Conservation (phyloP, 371 early-diverging fungal species). For the Apophysomyces sp. region DNA sequence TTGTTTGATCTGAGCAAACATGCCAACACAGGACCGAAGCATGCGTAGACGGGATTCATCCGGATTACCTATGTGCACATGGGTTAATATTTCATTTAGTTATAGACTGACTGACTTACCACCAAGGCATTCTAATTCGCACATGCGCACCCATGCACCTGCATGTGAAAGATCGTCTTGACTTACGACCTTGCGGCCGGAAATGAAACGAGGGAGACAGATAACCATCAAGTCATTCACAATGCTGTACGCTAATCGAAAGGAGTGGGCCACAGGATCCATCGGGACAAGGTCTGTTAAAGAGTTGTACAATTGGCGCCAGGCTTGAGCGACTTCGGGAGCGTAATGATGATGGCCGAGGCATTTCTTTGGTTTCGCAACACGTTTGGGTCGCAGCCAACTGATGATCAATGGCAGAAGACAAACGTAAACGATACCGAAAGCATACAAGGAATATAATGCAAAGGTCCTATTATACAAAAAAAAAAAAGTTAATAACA, state of each 20-base stretch:
- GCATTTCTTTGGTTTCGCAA: slow-evolving; percentile 9
- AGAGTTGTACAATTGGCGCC: slow-evolving; percentile 22
- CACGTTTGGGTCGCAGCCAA: slow-evolving; percentile 25
- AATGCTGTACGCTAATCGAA: slow-evolving; percentile 6
- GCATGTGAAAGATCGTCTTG: slow-evolving; percentile 22
- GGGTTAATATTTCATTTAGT: not conserved
- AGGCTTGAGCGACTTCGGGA: slow-evolving; percentile 24
- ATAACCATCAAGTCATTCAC: not conserved
- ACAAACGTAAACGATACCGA: slow-evolving; percentile 26
- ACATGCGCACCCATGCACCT: slow-evolving; percentile 36
- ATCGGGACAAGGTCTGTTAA: not conserved
- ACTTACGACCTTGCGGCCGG: slow-evolving; percentile 5
- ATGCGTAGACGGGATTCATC: slow-evolving; percentile 29
- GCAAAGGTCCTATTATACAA: not conserved
- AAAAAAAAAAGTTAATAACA: not conserved
- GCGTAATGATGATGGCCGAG: slow-evolving; percentile 31
- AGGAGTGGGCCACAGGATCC: not conserved
- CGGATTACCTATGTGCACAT: slow-evolving; percentile 22
- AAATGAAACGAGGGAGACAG: slow-evolving; percentile 2
- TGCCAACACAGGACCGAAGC: slow-evolving; percentile 34
- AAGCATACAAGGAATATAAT: slow-evolving; percentile 9
- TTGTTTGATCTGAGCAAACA: slow-evolving; percentile 24
- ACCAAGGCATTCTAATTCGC: slow-evolving; percentile 42
- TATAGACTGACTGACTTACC: slow-evolving; percentile 15
- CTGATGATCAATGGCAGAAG: slow-evolving; percentile 22